phyloP scores from a whole-genome alignment of 352 stramenopile species.

The Globisporangium recalcitrans region DNA sequence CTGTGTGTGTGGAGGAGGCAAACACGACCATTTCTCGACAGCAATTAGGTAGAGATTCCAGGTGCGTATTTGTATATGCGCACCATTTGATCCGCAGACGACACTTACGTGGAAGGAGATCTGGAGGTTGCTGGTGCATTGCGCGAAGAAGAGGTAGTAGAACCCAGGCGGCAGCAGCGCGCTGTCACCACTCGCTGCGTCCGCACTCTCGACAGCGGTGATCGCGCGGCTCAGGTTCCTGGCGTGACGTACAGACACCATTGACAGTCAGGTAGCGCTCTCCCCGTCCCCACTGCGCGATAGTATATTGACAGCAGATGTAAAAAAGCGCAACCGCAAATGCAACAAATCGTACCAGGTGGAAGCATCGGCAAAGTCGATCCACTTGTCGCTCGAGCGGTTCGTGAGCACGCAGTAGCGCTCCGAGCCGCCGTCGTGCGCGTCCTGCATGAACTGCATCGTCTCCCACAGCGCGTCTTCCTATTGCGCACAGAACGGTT shows the following conservation, averaged over 20 bases:
- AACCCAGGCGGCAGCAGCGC: conserved; percentile 52
- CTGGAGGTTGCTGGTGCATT: conserved; percentile 65
- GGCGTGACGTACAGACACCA: too few species aligned
- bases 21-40: too few species aligned
- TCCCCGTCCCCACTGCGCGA: too few species aligned
- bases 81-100: too few species aligned
- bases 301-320: too few species aligned
- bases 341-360: conserved; percentile 49
- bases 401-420: conserved; percentile 42
- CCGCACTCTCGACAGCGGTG: neutral
- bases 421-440: conserved; percentile 16
- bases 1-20: too few species aligned
- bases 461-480: conserved; percentile 57
- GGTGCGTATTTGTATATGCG: too few species aligned
- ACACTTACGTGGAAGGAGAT: conserved; percentile 87
- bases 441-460: conserved; percentile 40
- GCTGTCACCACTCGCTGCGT: conserved; percentile 12
- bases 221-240: conserved; percentile 45
- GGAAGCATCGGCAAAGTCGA: conserved; percentile 51
- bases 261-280: too few species aligned
- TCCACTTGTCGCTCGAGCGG: conserved; percentile 41
- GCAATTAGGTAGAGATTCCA: too few species aligned
- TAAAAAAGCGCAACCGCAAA: too few species aligned
- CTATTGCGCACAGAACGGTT: conserved; percentile 15
- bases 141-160: conserved; percentile 87